Base-by-base conservation (phyloP, 495 filamentous ascomycete genomes). In the Apiosordaria backusii region DNA sequence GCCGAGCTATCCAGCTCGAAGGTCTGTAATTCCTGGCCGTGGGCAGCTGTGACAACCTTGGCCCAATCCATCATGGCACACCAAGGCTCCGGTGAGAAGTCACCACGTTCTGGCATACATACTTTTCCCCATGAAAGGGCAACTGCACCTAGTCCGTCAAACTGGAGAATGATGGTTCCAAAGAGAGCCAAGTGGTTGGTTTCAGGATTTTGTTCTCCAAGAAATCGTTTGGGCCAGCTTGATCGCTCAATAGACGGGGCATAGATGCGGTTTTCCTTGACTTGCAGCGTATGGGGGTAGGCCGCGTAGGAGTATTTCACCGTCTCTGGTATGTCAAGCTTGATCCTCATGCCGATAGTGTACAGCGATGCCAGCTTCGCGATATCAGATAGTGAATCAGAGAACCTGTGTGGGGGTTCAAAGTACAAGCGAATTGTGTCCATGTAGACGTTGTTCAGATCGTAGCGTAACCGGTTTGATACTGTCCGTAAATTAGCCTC, bases 41-140 rank as follows among this genome's bases (percentile, higher is more conserved):
- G 52, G 15, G 52, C 52, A 23, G n/a, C n/a, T 19, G 16, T 6
- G 52, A 22, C 4, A 19, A 55, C 52, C n/a, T 55, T 23, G 13
- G 4, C 52, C 59, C 59, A 61, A 27, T 61, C 59, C 59, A 61
- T 61, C 7, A 61, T 61, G 7, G 27, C 59, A 45, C 24, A 35
- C 24, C 24, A 61, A 21, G 59, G 59, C 26, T 35, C n/a, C 18
- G 59, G 59, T 7, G n/a, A n/a, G 15, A 7, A 19, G 15, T 23
- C 29, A 6, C 29, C 59, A 18, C 18, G 26, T 0, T 26, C 26
- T 3, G 57, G 22, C 7, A 18, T 5, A 59, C 57, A 59, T 24
- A 23, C 4, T 23, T 59, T 59, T 59, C 57, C 57, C 59, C 59
- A 61, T n/a, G 59, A 61, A 1, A 61, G 4, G 18, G 59, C 59